phyloP scores from a whole-genome alignment of 805 yeast genomes.

The Candida morakotiae region DNA sequence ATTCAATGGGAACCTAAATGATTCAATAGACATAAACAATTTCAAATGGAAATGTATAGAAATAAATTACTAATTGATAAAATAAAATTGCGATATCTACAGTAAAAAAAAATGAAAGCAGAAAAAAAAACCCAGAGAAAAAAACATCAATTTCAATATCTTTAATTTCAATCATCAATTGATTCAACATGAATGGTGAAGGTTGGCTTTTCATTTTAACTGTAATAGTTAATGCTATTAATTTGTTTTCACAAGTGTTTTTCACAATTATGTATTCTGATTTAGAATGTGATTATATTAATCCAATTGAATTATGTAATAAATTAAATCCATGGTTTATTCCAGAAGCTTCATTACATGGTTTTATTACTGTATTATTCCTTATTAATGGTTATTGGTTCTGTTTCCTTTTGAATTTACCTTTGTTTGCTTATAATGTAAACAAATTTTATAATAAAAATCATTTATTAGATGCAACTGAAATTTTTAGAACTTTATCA shows the following conservation, averaged over 20 bases:
- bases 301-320: slow-evolving; percentile 94
- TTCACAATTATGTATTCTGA: slow-evolving; percentile 95
- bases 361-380: slow-evolving; percentile 61
- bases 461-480: slow-evolving; percentile 93
- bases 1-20: slow-evolving; percentile 13
- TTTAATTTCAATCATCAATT: slow-evolving; percentile 1
- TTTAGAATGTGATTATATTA: slow-evolving; percentile 92
- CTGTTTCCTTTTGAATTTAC: slow-evolving; percentile 75
- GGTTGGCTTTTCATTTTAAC: slow-evolving; percentile 59
- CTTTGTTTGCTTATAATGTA: slow-evolving; percentile 78
- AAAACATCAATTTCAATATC: too few species aligned
- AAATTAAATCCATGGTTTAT: slow-evolving; percentile 82
- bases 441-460: slow-evolving; percentile 76
- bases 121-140: background rate
- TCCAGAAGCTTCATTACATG: slow-evolving; percentile 89
- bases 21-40: slow-evolving; percentile 4
- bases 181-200: slow-evolving; percentile 10
- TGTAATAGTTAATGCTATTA: slow-evolving; percentile 79
- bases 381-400: slow-evolving; percentile 91
- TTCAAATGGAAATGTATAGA: slow-evolving; percentile 21
- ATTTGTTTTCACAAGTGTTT: slow-evolving; percentile 87
- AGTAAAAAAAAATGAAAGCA: background rate
- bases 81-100: background rate
- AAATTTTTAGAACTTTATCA: slow-evolving; percentile 89
- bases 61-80: background rate